Conservation (phyloP, 2,329 filamentous ascomycete genomes). For the Cladosporium sp. region DNA sequence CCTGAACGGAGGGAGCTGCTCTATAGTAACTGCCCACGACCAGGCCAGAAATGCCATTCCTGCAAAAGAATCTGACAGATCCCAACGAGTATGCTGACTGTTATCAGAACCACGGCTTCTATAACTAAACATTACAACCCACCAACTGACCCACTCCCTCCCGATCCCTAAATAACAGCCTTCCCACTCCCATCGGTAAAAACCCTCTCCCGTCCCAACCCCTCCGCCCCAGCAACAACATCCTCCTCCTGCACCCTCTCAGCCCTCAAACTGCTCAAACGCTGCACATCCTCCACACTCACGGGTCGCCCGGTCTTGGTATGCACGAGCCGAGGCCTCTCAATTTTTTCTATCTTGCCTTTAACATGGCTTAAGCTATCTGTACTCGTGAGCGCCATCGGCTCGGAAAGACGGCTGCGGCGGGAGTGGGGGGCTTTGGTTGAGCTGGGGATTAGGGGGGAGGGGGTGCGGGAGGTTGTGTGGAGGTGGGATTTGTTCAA, state of each 20-base stretch:
- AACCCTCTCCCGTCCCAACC: background rate
- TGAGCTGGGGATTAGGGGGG: background rate
- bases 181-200: conserved; percentile 8
- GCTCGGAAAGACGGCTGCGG: conserved; percentile 22
- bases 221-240: conserved; percentile 18
- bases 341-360: background rate
- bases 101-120: no score
- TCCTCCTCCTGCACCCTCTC: conserved; percentile 18
- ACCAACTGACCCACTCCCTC: no score
- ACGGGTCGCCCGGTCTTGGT: conserved; percentile 21
- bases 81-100: no score
- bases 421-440: background rate
- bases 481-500: background rate
- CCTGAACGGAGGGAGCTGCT: no score
- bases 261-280: conserved; percentile 27
- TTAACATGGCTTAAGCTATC: conserved; percentile 26
- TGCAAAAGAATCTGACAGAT: no score
- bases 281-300: conserved; percentile 23
- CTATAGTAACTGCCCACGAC: no score
- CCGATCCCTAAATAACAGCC: conserved; percentile 8
- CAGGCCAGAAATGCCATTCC: no score
- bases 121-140: background rate
- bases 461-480: background rate
- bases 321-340: conserved; percentile 17
- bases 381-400: conserved; percentile 23